These are phyloP conservation scores for Quercus berberidifolia DNA, from an alignment of 306 rosid genomes.

Conservation along the genomic window DNA sequence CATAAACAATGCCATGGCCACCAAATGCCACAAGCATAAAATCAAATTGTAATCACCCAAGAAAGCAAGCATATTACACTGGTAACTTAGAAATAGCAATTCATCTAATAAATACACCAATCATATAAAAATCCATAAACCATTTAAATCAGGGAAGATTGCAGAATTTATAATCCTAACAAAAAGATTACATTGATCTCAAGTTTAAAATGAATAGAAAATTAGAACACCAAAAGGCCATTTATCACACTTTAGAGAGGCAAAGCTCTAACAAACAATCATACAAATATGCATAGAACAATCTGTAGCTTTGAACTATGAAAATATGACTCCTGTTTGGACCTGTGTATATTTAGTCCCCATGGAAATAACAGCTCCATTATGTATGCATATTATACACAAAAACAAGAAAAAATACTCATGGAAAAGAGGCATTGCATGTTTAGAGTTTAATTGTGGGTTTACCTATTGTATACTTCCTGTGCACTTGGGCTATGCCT, in stretches of 20 bases:
- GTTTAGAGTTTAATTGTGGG: too few relatives aligned
- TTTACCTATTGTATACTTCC: too few relatives aligned
- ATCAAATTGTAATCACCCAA: neutral
- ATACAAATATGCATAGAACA: neutral
- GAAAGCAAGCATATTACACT: conserved; percentile 1
- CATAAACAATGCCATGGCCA: neutral
- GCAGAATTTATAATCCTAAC: neutral
- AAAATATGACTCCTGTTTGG: neutral
- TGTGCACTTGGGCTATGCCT: too few relatives aligned
- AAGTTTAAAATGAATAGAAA: neutral
- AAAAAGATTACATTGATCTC: neutral
- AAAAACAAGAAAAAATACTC: neutral
- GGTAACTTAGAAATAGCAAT: neutral
- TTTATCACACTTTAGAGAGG: neutral
- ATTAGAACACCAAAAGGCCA: neutral
- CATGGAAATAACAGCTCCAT: neutral
- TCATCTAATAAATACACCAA: neutral
- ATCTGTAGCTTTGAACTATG: neutral
- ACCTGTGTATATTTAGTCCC: neutral
- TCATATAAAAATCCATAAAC: neutral
- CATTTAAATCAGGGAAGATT: neutral
- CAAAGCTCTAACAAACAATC: neutral
- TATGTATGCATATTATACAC: neutral
- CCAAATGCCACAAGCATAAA: conserved; percentile 3
- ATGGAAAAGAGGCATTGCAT: neutral